A percentile compares a stretch with the other conserved stretches of the same genome.
Evolutionary conservation across 352 stramenopile species (phyloP).

Genomic region (Phytopythium aichiense): DNA sequence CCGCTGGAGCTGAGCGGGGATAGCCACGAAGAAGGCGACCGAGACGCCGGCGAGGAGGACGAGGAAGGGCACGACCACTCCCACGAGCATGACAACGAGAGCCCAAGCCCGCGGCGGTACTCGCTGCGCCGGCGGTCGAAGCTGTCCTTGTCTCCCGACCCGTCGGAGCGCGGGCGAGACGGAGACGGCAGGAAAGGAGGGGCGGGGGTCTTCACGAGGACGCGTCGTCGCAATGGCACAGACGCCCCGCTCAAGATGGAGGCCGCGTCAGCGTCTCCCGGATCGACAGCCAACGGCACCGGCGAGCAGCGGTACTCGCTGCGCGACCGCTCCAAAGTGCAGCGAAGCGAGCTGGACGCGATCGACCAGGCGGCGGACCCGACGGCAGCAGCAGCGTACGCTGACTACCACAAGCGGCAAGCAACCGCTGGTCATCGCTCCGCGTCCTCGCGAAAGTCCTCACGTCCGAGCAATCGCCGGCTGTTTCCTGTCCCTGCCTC

Average conservation of each 20-base stretch:
- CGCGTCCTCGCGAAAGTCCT: constrained; percentile 1
- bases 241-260: constrained; percentile 13
- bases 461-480: constrained; percentile 15
- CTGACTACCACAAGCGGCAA: constrained; percentile 69
- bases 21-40: constrained; percentile 12
- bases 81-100: constrained; percentile 16
- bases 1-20: constrained; percentile 22
- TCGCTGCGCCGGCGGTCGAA: constrained; percentile 6
- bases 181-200: constrained; percentile 7
- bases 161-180: neutral
- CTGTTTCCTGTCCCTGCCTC: constrained; percentile 24
- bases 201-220: constrained; percentile 16
- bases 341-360: constrained; percentile 25
- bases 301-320: constrained; percentile 56
- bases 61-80: constrained; percentile 14
- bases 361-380: constrained; percentile 24
- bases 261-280: constrained; percentile 9
- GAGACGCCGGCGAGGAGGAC: constrained; percentile 19
- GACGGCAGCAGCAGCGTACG: constrained; percentile 40
- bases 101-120: constrained; percentile 14
- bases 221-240: constrained; percentile 18
- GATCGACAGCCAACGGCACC: constrained; percentile 15
- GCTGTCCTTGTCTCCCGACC: neutral
- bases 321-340: constrained; percentile 66
- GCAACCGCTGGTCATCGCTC: constrained; percentile 4